Percentiles rank a stretch among this genome's conserved stretches.
phyloP scores from a whole-genome alignment of 1,284 basidiomycete species.

The Ustilago nuda region DNA sequence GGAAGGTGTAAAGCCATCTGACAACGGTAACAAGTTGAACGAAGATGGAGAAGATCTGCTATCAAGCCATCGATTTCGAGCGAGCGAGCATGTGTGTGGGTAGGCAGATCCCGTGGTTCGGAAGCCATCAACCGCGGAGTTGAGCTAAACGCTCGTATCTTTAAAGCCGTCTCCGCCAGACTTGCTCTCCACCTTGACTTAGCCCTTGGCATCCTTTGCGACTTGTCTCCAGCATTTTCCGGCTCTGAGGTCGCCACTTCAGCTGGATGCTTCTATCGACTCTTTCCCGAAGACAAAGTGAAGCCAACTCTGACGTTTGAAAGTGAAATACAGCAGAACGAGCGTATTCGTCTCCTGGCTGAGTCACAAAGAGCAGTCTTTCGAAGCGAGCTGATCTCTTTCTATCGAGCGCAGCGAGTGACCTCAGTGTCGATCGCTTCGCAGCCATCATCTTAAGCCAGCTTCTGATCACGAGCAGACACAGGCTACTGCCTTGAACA shows the following conservation, averaged over 20 bases:
- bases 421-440: background rate
- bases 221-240: background rate
- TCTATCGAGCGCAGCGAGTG: background rate
- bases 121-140: slow-evolving; percentile 8
- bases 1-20: no score
- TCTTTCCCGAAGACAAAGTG: background rate
- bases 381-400: slow-evolving; percentile 4
- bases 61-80: slow-evolving; percentile 3
- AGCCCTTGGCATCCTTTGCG: no score
- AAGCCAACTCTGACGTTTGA: background rate
- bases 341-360: background rate
- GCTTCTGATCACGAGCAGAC: no score
- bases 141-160: background rate
- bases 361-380: background rate
- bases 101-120: background rate
- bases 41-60: no score
- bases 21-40: no score
- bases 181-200: background rate
- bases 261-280: background rate
- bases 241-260: background rate
- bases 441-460: background rate
- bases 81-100: background rate
- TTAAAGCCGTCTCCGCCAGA: background rate
- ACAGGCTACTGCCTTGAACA: background rate
- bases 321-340: background rate